Conservation (phyloP, 225 moss, liverwort and hornwort genomes). For the Sphagnum contortum region DNA sequence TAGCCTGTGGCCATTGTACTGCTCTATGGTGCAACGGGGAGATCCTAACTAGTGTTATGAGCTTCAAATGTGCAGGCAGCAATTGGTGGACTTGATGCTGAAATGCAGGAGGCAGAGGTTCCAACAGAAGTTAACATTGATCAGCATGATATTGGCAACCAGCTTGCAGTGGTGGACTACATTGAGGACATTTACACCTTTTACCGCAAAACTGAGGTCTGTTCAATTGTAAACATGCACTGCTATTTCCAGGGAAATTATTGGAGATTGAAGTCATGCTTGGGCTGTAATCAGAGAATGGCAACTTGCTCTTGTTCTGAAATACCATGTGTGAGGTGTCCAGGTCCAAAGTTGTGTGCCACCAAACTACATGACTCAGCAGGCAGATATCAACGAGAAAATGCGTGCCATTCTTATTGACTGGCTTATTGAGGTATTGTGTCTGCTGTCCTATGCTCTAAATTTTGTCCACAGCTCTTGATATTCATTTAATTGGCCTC, state of each 20-base stretch:
- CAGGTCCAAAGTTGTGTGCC: conserved; percentile 67
- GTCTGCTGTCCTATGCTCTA: too few relatives aligned
- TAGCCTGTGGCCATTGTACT: too few relatives aligned
- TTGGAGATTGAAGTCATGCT: too few relatives aligned
- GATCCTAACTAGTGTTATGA: neutral
- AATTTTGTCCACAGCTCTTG: too few relatives aligned
- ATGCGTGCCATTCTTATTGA: conserved; percentile 93
- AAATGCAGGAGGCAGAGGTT: conserved; percentile 79
- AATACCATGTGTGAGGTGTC: too few relatives aligned
- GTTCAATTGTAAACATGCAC: too few relatives aligned
- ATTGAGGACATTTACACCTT: conserved; percentile 92
- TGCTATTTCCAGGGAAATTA: too few relatives aligned
- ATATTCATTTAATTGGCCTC: too few relatives aligned
- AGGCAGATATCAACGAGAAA: conserved; percentile 80
- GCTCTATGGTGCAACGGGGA: too few relatives aligned
- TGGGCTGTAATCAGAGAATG: too few relatives aligned
- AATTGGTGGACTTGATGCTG: conserved; percentile 41
- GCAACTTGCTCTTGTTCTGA: too few relatives aligned
- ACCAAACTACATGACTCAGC: conserved; percentile 74
- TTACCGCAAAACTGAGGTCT: conserved; percentile 62
- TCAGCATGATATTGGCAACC: conserved; percentile 56
- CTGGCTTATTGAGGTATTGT: conserved; percentile 77
- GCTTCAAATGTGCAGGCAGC: conserved; percentile 24
- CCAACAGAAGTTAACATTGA: conserved; percentile 60
- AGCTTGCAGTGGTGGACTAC: conserved; percentile 78